phyloP scores from a whole-genome alignment of 495 filamentous ascomycete species.

The Talaromyces adpressus region DNA sequence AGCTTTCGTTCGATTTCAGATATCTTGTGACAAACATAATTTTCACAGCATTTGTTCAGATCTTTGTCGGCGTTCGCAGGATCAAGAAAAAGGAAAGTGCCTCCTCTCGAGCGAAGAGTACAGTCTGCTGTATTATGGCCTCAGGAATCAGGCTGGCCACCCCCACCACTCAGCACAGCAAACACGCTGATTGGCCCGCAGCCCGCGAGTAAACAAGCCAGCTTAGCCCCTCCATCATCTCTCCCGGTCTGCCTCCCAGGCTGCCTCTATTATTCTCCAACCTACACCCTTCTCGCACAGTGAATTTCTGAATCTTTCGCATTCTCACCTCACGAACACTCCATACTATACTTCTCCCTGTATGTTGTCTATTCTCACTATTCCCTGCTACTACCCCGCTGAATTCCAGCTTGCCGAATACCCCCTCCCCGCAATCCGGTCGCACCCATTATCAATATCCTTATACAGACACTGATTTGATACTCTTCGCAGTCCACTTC shows the following conservation, averaged over 20 bases:
- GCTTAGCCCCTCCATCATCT: conserved; percentile 4
- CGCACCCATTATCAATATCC: neutral
- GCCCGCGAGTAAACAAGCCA: neutral
- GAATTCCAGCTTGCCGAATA: neutral
- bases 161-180: neutral
- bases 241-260: neutral
- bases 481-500: neutral
- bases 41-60: too few species aligned
- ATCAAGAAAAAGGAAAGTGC: neutral
- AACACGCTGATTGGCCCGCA: neutral
- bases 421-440: conserved; percentile 4
- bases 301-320: conserved; percentile 3
- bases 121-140: neutral
- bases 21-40: too few species aligned
- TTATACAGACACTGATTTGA: neutral
- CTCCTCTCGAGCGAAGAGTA: neutral
- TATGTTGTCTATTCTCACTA: conserved; percentile 22
- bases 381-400: neutral
- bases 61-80: too few species aligned
- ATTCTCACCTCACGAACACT: conserved; percentile 7
- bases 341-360: conserved; percentile 13
- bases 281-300: neutral
- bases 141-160: neutral
- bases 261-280: conserved; percentile 5
- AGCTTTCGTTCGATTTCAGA: too few species aligned